Evolutionary conservation across 352 stramenopile species (phyloP), one percentile per base, ranked within the genome.

Genomic region (Plasmopara muralis): DNA sequence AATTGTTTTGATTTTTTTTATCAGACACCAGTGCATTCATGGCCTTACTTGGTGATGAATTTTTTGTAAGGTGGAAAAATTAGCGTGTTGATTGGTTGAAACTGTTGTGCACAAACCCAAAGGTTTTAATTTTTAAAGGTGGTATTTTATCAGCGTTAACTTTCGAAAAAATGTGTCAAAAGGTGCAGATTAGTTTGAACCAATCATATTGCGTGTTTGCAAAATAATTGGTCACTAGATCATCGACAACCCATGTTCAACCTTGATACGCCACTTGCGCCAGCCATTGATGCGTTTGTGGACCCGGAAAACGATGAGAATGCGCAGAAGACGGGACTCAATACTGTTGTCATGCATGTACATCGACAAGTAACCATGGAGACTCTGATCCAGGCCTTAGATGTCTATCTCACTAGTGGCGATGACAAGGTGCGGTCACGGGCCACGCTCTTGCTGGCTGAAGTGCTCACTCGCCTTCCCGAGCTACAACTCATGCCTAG

Each of bases 281-380:
- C 84, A 30, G 81, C 84, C 44, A 90, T 94, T 62, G 77, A 89
- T 50, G 82, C 77, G 62, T 94, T 91, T 61, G 78, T 92, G 53
- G 67, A 92, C 67, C 82, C 83, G 4, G 82, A 92, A 62, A 89
- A 88, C 50, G 80, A 91, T 35, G 81, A 94, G 16, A 75, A 65
- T 16, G 62, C 67, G 57, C 83, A 94, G 63, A 94, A 90, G 72
- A 90, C 81, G 38, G 82, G 77, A 30, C 70, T 94, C 33, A 94
- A 94, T 66, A 91, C 77, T n/a, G 68, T 94, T 37, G 67, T 94
- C 20, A 92, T 94, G 81, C 81, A 92, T 50, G 75, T 92, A 45
- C 81, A 94, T 46, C 81, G 83, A 42, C 72, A 73, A 18, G 74
- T 89, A 50, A 73, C 57, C 16, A 80, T 94, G 44, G 81, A 94